These are phyloP conservation scores for Aspergillus flavus DNA, from an alignment of 2,329 filamentous ascomycete genomes.

Conservation along the genomic window DNA sequence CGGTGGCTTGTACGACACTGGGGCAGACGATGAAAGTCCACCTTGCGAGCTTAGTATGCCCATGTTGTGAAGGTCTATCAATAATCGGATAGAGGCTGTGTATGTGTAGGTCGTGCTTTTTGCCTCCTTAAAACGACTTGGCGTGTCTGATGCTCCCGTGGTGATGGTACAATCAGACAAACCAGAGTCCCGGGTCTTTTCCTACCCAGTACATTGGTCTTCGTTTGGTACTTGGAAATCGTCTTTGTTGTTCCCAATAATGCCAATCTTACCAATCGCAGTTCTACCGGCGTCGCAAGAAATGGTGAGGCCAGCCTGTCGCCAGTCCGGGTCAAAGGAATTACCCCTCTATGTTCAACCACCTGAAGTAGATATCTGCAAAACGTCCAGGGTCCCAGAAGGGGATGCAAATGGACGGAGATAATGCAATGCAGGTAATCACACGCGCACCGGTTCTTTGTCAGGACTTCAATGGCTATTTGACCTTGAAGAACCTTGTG, in stretches of 20 bases:
- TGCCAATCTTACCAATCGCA: not conserved
- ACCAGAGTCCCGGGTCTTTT: not conserved
- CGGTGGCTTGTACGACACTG: not conserved
- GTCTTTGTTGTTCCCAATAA: not conserved
- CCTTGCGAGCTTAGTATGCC: not conserved
- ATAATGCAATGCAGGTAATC: conserved; percentile 6
- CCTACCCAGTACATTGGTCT: not conserved
- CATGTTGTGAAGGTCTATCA: not conserved
- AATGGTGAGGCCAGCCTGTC: not conserved
- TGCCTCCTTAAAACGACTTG: not conserved
- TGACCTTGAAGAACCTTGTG: conserved; percentile 1
- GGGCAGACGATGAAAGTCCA: conserved; percentile 4
- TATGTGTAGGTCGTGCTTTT: not conserved
- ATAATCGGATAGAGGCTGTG: not conserved
- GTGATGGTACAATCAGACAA: not conserved
- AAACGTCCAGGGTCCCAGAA: not conserved
- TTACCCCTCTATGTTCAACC: not conserved
- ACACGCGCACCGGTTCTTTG: conserved; percentile 1
- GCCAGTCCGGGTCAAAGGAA: not conserved
- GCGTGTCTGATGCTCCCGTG: not conserved
- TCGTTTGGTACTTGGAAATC: not conserved
- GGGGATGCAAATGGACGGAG: not conserved
- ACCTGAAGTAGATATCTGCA: not conserved
- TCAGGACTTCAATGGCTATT: not conserved
- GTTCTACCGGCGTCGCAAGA: not conserved